A percentile compares a stretch with the other conserved stretches of the same genome.
These are phyloP conservation scores for Penicillium sp. DNA, from an alignment of 2,329 filamentous ascomycete genomes.

Conservation along the genomic window DNA sequence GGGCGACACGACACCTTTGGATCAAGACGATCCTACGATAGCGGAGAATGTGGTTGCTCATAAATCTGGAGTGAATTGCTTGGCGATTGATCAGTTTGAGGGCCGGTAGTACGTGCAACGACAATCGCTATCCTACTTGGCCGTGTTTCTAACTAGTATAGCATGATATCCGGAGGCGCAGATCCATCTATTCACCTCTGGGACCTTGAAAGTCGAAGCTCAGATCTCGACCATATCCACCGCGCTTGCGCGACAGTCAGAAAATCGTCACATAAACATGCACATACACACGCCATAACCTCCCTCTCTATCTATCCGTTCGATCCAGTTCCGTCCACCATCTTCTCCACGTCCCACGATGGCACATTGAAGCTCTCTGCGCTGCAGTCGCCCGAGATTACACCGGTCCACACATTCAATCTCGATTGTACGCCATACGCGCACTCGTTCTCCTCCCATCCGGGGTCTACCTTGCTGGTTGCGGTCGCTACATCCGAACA, in stretches of 20 bases:
- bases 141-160: slow-evolving; percentile 41
- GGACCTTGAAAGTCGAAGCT: slow-evolving; percentile 73
- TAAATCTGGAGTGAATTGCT: slow-evolving; percentile 75
- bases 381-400: slow-evolving; percentile 47
- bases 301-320: slow-evolving; percentile 57
- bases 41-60: slow-evolving; percentile 63
- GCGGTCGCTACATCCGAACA: slow-evolving; percentile 89
- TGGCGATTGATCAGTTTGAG: slow-evolving; percentile 82
- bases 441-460: slow-evolving; percentile 73
- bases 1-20: slow-evolving; percentile 22
- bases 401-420: slow-evolving; percentile 53
- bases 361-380: slow-evolving; percentile 53
- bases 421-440: slow-evolving; percentile 58
- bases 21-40: slow-evolving; percentile 23
- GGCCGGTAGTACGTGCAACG: slow-evolving; percentile 66
- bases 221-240: slow-evolving; percentile 57
- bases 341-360: slow-evolving; percentile 55
- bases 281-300: slow-evolving; percentile 55
- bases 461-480: slow-evolving; percentile 74
- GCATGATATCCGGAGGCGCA: slow-evolving; percentile 82
- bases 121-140: background rate
- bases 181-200: slow-evolving; percentile 85
- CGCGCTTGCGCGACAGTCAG: slow-evolving; percentile 57
- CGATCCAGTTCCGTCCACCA: slow-evolving; percentile 53
- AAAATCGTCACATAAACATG: slow-evolving; percentile 44